These are phyloP conservation scores for Trichoderma afroharzianum DNA, from an alignment of 2,329 filamentous ascomycete genomes.

Conservation along the genomic window DNA sequence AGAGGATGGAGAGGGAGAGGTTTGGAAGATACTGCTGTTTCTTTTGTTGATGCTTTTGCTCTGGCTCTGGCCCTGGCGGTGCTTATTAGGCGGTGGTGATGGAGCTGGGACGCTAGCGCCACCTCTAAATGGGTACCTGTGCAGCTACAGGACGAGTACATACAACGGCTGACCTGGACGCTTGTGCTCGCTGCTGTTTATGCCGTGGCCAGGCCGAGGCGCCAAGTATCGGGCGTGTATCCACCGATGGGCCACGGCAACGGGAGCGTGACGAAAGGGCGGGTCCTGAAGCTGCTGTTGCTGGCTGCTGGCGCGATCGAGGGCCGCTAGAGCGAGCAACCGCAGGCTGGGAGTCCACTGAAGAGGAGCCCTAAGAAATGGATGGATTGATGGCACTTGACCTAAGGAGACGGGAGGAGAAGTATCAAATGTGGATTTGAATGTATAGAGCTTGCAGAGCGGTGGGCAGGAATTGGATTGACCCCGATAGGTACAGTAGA, in stretches of 20 bases:
- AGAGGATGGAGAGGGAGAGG: not conserved
- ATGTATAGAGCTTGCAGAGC: not conserved
- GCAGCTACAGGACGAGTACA: not conserved
- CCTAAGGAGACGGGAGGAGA: not conserved
- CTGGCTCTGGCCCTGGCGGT: not conserved
- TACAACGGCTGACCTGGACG: not conserved
- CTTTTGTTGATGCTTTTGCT: conserved; percentile 14
- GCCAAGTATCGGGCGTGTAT: not conserved
- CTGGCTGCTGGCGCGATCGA: conserved; percentile 4
- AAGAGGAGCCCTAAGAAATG: not conserved
- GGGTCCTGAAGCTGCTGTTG: conserved; percentile 1
- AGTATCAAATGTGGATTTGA: not conserved
- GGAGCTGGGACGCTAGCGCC: conserved; percentile 15
- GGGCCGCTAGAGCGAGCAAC: not conserved
- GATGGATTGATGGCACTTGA: not conserved
- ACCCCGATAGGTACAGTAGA: too few relatives aligned
- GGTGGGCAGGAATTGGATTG: not conserved
- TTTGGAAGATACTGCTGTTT: not conserved
- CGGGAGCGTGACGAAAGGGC: conserved; percentile 16
- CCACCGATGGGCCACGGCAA: conserved; percentile 12
- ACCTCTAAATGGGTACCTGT: conserved; percentile 12
- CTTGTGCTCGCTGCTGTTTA: not conserved
- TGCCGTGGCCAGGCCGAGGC: not conserved
- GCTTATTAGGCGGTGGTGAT: conserved; percentile 14
- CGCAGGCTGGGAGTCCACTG: not conserved